A percentile compares a stretch with the other conserved stretches of the same genome.
These are phyloP conservation scores for Rutstroemia sp. DNA, from an alignment of 2,329 filamentous ascomycete genomes.

Conservation along the genomic window DNA sequence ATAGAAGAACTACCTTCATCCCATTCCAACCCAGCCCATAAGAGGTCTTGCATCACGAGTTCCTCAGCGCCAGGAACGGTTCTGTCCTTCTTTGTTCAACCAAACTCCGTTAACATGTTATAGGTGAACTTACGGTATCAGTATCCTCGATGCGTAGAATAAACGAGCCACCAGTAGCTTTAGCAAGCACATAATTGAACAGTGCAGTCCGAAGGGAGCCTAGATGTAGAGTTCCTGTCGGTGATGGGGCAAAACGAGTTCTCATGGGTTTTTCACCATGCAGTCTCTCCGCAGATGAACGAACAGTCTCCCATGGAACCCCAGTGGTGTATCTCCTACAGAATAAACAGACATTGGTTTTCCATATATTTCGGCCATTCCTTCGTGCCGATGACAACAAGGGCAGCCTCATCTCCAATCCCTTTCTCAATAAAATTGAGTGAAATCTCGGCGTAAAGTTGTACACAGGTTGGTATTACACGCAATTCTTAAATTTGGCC, in stretches of 20 bases:
- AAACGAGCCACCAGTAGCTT: constrained; percentile 82
- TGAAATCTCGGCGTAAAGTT: background rate
- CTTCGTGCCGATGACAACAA: background rate
- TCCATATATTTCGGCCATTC: constrained; percentile 1
- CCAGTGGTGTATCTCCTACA: constrained; percentile 1
- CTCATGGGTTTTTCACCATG: constrained; percentile 51
- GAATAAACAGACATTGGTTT: constrained; percentile 1
- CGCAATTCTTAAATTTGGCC: background rate
- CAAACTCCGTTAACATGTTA: constrained; percentile 1
- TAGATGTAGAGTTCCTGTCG: constrained; percentile 87
- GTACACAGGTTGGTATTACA: too few relatives aligned
- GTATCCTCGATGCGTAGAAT: constrained; percentile 91
- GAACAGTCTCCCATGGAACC: constrained; percentile 3
- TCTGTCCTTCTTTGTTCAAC: constrained; percentile 44
- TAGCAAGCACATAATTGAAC: constrained; percentile 92
- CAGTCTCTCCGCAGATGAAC: constrained; percentile 22
- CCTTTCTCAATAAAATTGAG: background rate
- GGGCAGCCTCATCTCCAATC: constrained; percentile 1
- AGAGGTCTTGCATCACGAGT: constrained; percentile 68
- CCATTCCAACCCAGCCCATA: constrained; percentile 87
- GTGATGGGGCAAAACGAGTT: constrained; percentile 90
- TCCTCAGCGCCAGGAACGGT: constrained; percentile 74
- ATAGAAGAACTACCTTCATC: constrained; percentile 63
- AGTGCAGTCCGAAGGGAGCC: constrained; percentile 87
- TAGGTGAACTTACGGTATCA: constrained; percentile 57